Conservation (phyloP, 2,329 filamentous ascomycete genomes). For the Emmonsia crescens region DNA sequence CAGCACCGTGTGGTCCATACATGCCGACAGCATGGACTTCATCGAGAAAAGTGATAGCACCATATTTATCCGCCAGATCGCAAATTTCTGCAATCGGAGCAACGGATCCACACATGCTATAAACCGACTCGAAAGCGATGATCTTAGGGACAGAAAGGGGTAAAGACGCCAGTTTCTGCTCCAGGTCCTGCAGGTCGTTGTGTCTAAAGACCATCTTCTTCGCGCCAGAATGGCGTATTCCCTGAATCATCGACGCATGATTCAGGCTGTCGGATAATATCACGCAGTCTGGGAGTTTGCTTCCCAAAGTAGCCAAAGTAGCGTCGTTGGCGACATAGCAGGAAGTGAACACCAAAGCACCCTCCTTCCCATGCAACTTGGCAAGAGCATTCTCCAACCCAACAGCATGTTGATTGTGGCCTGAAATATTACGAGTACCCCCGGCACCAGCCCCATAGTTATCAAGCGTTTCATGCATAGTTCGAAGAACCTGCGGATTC, state of each 20-base stretch:
- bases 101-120: constrained; percentile 98
- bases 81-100: constrained; percentile 94
- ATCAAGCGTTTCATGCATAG: constrained; percentile 91
- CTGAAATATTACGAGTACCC: constrained; percentile 94
- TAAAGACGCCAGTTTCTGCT: constrained; percentile 81
- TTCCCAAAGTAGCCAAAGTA: constrained; percentile 89
- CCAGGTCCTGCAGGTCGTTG: constrained; percentile 87
- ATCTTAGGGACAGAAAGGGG: constrained; percentile 85
- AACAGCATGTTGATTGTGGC: constrained; percentile 91
- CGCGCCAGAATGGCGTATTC: constrained; percentile 91
- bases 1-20: constrained; percentile 92
- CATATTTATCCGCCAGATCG: constrained; percentile 93
- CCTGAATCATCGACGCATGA: constrained; percentile 98
- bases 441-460: constrained; percentile 91
- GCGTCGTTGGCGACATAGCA: constrained; percentile 99
- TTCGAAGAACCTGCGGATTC: constrained; percentile 72
- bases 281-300: constrained; percentile 90
- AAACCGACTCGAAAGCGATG: constrained; percentile 96
- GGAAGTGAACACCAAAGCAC: constrained; percentile 87
- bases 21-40: constrained; percentile 98
- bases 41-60: constrained; percentile 92
- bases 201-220: constrained; percentile 99
- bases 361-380: constrained; percentile 82
- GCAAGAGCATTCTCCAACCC: constrained; percentile 71
- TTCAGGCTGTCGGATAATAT: constrained; percentile 97